Evolutionary conservation across 208 protist species (phyloP).

Genomic region (Leishmania major): DNA sequence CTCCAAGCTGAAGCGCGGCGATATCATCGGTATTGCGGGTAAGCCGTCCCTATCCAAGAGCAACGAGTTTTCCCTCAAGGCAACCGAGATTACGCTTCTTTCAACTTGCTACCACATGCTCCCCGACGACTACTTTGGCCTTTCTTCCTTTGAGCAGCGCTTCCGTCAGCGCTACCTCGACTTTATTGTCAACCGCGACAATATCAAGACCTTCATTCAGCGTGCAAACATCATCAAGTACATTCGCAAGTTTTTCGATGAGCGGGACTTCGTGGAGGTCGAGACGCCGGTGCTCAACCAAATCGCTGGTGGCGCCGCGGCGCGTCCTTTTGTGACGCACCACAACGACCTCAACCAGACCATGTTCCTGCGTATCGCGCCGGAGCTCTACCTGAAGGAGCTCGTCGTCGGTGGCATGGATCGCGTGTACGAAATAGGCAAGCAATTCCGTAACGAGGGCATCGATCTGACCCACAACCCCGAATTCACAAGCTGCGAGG

Average conservation of each 20-base stretch:
- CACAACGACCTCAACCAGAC: constrained; percentile 99
- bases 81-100: constrained; percentile 87
- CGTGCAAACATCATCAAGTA: constrained; percentile 97
- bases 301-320: constrained; percentile 99
- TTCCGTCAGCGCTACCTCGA: constrained; percentile 99
- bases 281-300: constrained; percentile 99
- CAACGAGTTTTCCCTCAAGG: constrained; percentile 90
- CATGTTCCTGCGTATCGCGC: constrained; percentile 99
- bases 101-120: constrained; percentile 99
- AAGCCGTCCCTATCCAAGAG: constrained; percentile 87
- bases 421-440: constrained; percentile 99
- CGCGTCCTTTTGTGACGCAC: constrained; percentile 99
- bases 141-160: constrained; percentile 96
- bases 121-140: constrained; percentile 94
- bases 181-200: constrained; percentile 97
- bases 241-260: constrained; percentile 98
- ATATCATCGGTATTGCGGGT: constrained; percentile 98
- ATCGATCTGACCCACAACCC: constrained; percentile 99
- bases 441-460: constrained; percentile 99
- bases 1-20: constrained; percentile 94
- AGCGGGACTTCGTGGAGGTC: constrained; percentile 97
- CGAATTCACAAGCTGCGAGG: constrained; percentile 99
- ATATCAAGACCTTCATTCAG: constrained; percentile 94
- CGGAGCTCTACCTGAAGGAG: constrained; percentile 99
- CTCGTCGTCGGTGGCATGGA: constrained; percentile 99